These are phyloP conservation scores for Mucor circinelloides DNA, from an alignment of 371 early-diverging fungal genomes.

Conservation along the genomic window DNA sequence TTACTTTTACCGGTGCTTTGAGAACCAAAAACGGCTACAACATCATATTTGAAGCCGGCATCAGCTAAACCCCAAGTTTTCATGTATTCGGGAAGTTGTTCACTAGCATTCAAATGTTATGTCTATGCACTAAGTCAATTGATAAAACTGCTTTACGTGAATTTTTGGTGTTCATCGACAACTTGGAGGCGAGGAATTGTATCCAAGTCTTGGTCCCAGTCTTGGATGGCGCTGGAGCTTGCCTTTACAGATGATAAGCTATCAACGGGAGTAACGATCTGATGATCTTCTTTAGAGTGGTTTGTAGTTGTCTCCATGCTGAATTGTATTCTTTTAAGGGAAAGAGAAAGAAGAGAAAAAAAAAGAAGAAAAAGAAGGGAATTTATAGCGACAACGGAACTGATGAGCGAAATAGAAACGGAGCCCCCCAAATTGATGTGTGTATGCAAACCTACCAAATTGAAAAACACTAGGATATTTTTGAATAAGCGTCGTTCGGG, in stretches of 20 bases:
- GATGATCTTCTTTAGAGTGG: background rate
- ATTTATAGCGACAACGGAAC: background rate
- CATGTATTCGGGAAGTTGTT: constrained; percentile 72
- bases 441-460: background rate
- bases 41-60: constrained; percentile 92
- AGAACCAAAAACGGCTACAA: constrained; percentile 97
- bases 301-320: background rate
- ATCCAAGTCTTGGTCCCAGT: constrained; percentile 37
- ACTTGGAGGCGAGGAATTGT: constrained; percentile 74
- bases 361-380: background rate
- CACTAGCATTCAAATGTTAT: constrained; percentile 39
- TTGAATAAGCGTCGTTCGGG: background rate
- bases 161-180: constrained; percentile 81
- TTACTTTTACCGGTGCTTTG: constrained; percentile 98
- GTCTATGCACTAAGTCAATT: background rate
- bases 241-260: background rate
- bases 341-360: background rate
- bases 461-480: background rate
- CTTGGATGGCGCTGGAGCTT: background rate
- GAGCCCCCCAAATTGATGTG: background rate
- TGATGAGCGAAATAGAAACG: background rate
- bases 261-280: background rate
- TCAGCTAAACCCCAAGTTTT: constrained; percentile 83
- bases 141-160: constrained; percentile 65
- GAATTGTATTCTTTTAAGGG: background rate